Conservation (phyloP, 2,329 filamentous ascomycete species). For the Fusarium pseudograminearum region DNA sequence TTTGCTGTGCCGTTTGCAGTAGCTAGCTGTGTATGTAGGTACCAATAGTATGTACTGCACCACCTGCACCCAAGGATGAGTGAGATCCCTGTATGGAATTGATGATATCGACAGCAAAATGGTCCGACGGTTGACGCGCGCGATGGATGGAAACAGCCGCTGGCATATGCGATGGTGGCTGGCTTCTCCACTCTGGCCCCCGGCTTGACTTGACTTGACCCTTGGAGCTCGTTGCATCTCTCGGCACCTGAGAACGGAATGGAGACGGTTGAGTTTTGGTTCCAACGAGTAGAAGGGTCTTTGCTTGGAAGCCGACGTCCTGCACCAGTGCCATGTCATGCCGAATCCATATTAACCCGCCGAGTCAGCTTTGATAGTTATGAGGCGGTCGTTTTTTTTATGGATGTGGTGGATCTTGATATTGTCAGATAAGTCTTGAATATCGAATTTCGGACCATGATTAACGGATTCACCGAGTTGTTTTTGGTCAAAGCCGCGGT, state of each 20-base stretch:
- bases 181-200: conserved; percentile 38
- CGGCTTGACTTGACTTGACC: conserved; percentile 34
- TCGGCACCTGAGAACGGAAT: conserved; percentile 38
- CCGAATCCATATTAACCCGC: conserved; percentile 12
- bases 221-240: conserved; percentile 39
- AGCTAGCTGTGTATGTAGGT: neutral
- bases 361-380: conserved; percentile 41
- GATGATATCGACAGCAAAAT: conserved; percentile 38
- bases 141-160: conserved; percentile 45
- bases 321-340: conserved; percentile 1
- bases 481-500: conserved; percentile 18
- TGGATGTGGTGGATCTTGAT: conserved; percentile 30
- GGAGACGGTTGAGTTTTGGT: conserved; percentile 6
- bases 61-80: neutral
- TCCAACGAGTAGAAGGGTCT: conserved; percentile 20
- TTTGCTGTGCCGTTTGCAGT: neutral
- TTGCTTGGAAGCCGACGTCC: conserved; percentile 3
- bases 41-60: neutral
- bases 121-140: conserved; percentile 47
- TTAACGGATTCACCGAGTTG: conserved; percentile 5
- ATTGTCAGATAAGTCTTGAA: conserved; percentile 26
- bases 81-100: conserved; percentile 5
- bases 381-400: conserved; percentile 38
- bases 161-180: conserved; percentile 34
- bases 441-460: neutral